phyloP scores from a whole-genome alignment of 176 grass and related monocot genomes.

The Dactylis glomerata region DNA sequence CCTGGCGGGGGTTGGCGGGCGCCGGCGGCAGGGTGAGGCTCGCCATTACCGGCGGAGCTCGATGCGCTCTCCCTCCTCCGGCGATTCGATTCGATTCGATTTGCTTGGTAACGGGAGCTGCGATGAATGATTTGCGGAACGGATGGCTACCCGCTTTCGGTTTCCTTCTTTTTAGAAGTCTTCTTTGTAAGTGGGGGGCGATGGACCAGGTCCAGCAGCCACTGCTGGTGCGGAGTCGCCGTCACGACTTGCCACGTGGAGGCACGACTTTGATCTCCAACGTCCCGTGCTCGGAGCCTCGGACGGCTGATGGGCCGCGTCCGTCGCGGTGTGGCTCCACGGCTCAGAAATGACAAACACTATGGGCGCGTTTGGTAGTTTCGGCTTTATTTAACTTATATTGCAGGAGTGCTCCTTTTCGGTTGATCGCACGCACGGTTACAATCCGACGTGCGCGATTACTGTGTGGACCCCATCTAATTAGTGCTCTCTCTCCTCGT shows the following conservation, averaged over 20 bases:
- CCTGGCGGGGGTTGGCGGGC: constrained; percentile 65
- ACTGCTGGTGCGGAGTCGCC: background rate
- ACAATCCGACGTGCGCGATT: no score
- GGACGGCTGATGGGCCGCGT: background rate
- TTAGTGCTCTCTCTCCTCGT: no score
- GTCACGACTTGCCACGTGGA: background rate
- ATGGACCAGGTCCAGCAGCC: constrained; percentile 40
- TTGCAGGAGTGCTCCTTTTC: no score
- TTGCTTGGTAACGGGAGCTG: background rate
- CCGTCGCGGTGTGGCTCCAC: background rate
- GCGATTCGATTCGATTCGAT: constrained; percentile 37
- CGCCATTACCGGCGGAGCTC: constrained; percentile 48
- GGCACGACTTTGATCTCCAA: background rate
- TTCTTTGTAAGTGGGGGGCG: background rate
- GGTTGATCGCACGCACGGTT: no score
- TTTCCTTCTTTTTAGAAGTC: background rate
- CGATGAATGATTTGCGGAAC: background rate
- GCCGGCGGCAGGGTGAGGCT: constrained; percentile 72
- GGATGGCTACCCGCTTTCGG: background rate
- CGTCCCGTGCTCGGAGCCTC: background rate
- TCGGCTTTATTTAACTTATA: no score
- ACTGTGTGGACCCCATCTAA: no score
- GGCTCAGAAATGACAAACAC: no score
- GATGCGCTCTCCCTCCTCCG: constrained; percentile 12
- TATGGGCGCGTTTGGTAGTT: no score